These are phyloP conservation scores for Syzygium aromaticum DNA, from an alignment of 345 rosid genomes.

Conservation along the genomic window DNA sequence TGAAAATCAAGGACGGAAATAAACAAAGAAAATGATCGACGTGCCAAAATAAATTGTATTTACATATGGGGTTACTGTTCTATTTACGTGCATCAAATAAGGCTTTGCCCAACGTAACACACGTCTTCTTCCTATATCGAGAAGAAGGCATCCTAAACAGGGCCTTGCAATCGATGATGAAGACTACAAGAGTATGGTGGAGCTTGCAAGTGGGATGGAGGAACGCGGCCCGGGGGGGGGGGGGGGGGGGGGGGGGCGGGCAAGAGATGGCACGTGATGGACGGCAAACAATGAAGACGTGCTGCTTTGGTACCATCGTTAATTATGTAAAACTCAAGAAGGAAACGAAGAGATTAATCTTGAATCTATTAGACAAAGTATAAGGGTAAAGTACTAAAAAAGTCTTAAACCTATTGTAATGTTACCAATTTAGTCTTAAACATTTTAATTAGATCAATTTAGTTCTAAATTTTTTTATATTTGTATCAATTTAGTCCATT, in stretches of 20 bases:
- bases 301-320: not conserved
- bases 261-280: not conserved
- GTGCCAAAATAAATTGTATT: not conserved
- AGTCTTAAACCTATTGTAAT: no score
- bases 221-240: not conserved
- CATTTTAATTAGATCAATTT: no score
- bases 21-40: not conserved
- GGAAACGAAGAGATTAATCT: not conserved
- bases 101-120: not conserved
- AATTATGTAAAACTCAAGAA: not conserved
- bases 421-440: no score
- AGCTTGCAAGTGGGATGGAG: not conserved
- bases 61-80: not conserved
- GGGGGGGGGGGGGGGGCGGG: not conserved
- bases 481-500: no score
- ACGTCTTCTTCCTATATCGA: not conserved
- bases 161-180: not conserved
- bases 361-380: no score
- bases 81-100: not conserved
- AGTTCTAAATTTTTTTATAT: no score
- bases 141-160: not conserved
- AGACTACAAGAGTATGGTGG: not conserved
- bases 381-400: no score
- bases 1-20: not conserved
- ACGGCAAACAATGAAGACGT: not conserved